These are phyloP conservation scores for Aureobasidium uvarum DNA, from an alignment of 2,329 filamentous ascomycete genomes.

Conservation along the genomic window DNA sequence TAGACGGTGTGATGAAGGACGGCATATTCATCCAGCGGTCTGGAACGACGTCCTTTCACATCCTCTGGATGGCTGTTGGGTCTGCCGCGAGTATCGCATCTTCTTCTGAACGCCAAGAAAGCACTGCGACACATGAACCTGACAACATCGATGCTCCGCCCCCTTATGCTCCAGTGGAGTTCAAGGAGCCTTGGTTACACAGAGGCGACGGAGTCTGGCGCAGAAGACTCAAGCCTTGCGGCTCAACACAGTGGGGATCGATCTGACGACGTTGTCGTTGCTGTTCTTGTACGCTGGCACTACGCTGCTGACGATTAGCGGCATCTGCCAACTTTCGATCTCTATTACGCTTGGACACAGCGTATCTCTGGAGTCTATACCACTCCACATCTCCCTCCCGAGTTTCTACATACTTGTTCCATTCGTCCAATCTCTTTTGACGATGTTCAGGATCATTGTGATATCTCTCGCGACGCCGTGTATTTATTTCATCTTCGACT, in stretches of 20 bases:
- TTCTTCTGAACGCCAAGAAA: no score
- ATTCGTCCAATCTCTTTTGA: neutral
- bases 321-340: neutral
- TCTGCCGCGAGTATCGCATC: no score
- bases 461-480: neutral
- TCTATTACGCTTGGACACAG: fast-evolving
- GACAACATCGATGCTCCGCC: neutral
- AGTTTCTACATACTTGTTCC: no score
- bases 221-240: neutral
- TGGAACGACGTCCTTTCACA: neutral
- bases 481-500: no score
- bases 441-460: neutral
- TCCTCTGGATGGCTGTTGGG: neutral
- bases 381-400: neutral
- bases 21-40: neutral
- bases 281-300: neutral
- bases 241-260: neutral
- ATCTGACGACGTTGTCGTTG: neutral
- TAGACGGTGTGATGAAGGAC: neutral
- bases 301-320: neutral
- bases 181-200: neutral
- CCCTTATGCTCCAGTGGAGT: neutral
- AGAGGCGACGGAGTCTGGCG: neutral
- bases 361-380: neutral
- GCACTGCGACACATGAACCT: no score